Evolutionary conservation across 1,284 basidiomycete species (phyloP), one percentile per base, ranked within the genome.

Genomic region (Agroathelia rolfsii): DNA sequence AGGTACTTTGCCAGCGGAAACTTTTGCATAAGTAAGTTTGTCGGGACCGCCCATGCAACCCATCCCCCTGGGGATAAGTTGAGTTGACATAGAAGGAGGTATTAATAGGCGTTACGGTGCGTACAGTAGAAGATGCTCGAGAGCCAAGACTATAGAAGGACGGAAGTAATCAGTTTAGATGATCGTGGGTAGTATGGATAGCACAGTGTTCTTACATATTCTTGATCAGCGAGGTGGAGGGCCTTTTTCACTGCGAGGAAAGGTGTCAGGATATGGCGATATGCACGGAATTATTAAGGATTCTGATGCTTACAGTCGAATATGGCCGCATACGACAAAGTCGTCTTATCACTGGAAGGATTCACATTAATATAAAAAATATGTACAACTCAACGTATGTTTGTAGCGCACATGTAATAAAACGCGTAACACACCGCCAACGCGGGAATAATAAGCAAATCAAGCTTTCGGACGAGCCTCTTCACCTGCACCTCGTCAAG

Each of bases 1-100:
- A 68, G 55, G 41, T 65, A 66, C 28, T 59, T 59, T 11, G 57
- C 58, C 0, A 59, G 50, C 1, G 62, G 63, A n/a, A 50, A 59
- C 22, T 56, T 53, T 37, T 65, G 63, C 57, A 66, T 61, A 30
- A 66, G 42, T 19, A 66, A 32, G 43, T 66, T 66, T 7, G 62
- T 59, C 0, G 65, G 65, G 28, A 66, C 52, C 0, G 62, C 63
- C 63, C 63, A 65, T 2, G 45, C 53, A 4, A 66, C 39, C 59
- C 60, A 62, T 14, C 64, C 62, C 31, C 64, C 47, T 50, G 28
- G 1, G 6, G 15, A 30, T n/a, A n/a, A n/a, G 12, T 5, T 0
- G 23, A 21, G 11, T 7, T 22, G n/a, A 24, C 21, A 35, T 30
- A 6, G 12, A 9, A 8, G 11, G 31, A 19, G 12, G 26, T 12